Conservation (phyloP, 140 eudicot species). For the Erigeron philadelphicus region DNA sequence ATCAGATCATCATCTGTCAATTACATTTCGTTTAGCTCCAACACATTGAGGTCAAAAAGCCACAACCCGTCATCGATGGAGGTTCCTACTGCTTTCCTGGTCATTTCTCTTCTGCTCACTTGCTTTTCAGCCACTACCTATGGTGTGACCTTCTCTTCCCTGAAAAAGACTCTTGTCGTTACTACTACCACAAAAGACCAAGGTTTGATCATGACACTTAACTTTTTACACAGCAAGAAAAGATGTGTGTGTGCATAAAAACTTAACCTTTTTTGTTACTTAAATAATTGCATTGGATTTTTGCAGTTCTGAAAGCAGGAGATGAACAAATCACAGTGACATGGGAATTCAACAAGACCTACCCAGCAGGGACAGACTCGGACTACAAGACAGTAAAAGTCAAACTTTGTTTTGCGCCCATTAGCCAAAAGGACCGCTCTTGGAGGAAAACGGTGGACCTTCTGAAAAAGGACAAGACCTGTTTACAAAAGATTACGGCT, state of each 20-base stretch:
- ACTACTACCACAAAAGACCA: conserved; percentile 28
- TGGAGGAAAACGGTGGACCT: conserved; percentile 60
- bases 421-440: conserved; percentile 62
- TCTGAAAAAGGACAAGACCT: conserved; percentile 64
- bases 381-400: conserved; percentile 48
- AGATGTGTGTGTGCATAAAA: background rate
- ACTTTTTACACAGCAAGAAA: conserved; percentile 9
- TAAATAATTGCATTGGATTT: background rate
- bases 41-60: conserved; percentile 11
- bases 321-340: conserved; percentile 43
- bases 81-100: conserved; percentile 25
- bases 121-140: conserved; percentile 35
- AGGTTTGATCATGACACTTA: conserved; percentile 34
- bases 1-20: conserved; percentile 15
- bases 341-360: conserved; percentile 44
- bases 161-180: conserved; percentile 36
- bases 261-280: background rate
- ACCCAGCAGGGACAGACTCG: conserved; percentile 39
- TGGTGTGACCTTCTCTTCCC: conserved; percentile 46
- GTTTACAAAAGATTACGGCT: conserved; percentile 37
- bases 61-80: conserved; percentile 26
- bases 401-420: conserved; percentile 64
- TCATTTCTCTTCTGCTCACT: conserved; percentile 37
- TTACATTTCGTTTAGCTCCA: background rate
- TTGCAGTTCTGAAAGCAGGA: conserved; percentile 58